Evolutionary conservation across 2,329 filamentous ascomycete genomes (phyloP), one percentile per base, ranked within the genome.

Genomic region (Colletotrichum spinosum): DNA sequence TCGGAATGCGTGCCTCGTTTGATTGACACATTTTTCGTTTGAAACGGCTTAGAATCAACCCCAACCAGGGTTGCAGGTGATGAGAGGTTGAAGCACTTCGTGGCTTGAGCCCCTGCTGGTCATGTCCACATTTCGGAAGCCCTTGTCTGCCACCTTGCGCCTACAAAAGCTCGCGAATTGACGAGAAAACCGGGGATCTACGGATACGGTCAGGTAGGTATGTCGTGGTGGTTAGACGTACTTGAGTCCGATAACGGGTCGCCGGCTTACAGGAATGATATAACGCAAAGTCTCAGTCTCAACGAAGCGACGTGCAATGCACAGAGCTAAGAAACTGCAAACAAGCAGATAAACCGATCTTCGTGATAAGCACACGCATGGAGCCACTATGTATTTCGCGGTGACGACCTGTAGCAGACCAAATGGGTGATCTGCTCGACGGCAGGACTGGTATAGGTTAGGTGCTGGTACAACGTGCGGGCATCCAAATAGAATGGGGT

Each of bases 11-110:
- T 35, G 37, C 15, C 46, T 55, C 17, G 15, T 48, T 25, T 56
- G 11, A 55, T 55, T 61, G 41, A 37, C 46, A 46, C 61, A 61
- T 50, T 65, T 34, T 15, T 44, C 25, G 37, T 13, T 38, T 33
- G 33, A 46, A n/a, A 11, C 34, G 17, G 61, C 48, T 13, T 39
- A 34, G 15, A 15, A 56, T 17, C 59, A 53, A 50, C 41, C 25
- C 25, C 15, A n/a, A 33, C 33, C 4, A n/a, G 48, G 33, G 35
- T 51, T 17, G 41, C 49, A 12, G 33, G 53, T 42, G 58, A 57
- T 53, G 37, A 44, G 58, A 53, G 63, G 63, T 53, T 63, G 58
- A 66, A 57, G 57, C 45, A 15, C 38, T 38, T 37, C 33, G 48
- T 13, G 48, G 33, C 52, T 15, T 46, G 8, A 38, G 45, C 63